Percentiles rank a stretch among this genome's conserved stretches.
These are phyloP conservation scores for Nitzschia sp. DNA, from an alignment of 108 stramenopile species.

Conservation along the genomic window DNA sequence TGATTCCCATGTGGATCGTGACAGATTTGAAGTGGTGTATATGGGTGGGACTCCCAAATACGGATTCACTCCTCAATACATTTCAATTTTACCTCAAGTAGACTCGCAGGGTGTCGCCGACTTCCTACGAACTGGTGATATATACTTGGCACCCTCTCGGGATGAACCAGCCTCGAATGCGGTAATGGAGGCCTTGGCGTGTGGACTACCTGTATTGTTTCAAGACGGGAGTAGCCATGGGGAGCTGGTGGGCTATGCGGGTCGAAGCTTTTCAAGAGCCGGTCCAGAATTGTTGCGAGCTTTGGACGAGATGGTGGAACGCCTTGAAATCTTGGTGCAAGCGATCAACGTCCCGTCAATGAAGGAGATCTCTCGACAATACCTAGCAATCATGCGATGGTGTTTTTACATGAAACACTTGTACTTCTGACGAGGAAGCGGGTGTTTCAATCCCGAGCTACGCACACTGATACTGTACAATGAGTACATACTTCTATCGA, in stretches of 20 bases:
- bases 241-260: constrained; percentile 16
- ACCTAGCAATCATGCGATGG: constrained; percentile 23
- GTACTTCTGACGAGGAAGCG: background rate
- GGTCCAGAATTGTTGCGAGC: background rate
- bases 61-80: background rate
- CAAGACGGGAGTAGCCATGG: constrained; percentile 29
- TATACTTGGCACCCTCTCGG: constrained; percentile 23
- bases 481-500: no score
- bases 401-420: constrained; percentile 29
- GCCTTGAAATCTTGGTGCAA: background rate
- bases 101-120: constrained; percentile 11
- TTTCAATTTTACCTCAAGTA: background rate
- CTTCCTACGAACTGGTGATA: constrained; percentile 19
- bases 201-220: constrained; percentile 20
- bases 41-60: constrained; percentile 16
- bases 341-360: constrained; percentile 17
- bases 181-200: constrained; percentile 24
- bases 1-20: constrained; percentile 8
- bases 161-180: constrained; percentile 27
- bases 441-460: no score
- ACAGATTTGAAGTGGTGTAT: constrained; percentile 11
- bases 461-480: no score
- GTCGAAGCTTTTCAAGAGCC: constrained; percentile 1
- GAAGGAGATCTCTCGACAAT: background rate
- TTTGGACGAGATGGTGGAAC: constrained; percentile 6